These are phyloP conservation scores for Melastoma malabathricum DNA, from an alignment of 345 rosid genomes.

Conservation along the genomic window DNA sequence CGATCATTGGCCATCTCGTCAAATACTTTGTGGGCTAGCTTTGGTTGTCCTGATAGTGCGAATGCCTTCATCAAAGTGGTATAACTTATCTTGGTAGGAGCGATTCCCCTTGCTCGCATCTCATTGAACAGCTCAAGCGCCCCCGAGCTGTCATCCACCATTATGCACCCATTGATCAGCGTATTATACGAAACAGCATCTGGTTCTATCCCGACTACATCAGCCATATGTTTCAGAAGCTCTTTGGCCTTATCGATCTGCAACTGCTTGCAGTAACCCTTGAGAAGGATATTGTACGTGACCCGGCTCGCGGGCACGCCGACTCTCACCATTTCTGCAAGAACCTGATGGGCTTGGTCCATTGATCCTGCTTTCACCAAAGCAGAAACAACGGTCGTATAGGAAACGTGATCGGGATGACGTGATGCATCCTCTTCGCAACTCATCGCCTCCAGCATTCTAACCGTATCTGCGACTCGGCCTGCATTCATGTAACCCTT, in stretches of 20 bases:
- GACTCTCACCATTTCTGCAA: conserved; percentile 65
- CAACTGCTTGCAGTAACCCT: conserved; percentile 78
- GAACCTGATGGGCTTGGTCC: conserved; percentile 73
- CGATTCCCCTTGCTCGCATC: conserved; percentile 66
- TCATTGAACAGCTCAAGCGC: conserved; percentile 74
- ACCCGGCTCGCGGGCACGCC: conserved; percentile 75
- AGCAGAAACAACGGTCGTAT: conserved; percentile 86
- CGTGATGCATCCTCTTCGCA: conserved; percentile 46
- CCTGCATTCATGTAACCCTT: conserved; percentile 92
- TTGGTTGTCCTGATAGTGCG: conserved; percentile 76
- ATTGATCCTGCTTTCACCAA: conserved; percentile 62
- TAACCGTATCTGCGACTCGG: conserved; percentile 52
- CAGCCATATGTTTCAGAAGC: conserved; percentile 56
- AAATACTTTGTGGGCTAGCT: conserved; percentile 71
- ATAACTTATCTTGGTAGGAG: conserved; percentile 84
- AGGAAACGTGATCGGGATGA: conserved; percentile 81
- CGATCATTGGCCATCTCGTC: conserved; percentile 82
- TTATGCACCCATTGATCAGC: conserved; percentile 78
- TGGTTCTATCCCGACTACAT: conserved; percentile 46
- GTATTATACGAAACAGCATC: conserved; percentile 85
- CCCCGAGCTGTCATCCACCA: conserved; percentile 73
- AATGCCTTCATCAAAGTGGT: conserved; percentile 96
- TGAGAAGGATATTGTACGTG: conserved; percentile 79
- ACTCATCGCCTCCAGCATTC: conserved; percentile 85
- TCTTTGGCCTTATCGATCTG: conserved; percentile 66